These are phyloP conservation scores for Macrophomina tecta DNA, from an alignment of 2,329 filamentous ascomycete species.

Conservation along the genomic window DNA sequence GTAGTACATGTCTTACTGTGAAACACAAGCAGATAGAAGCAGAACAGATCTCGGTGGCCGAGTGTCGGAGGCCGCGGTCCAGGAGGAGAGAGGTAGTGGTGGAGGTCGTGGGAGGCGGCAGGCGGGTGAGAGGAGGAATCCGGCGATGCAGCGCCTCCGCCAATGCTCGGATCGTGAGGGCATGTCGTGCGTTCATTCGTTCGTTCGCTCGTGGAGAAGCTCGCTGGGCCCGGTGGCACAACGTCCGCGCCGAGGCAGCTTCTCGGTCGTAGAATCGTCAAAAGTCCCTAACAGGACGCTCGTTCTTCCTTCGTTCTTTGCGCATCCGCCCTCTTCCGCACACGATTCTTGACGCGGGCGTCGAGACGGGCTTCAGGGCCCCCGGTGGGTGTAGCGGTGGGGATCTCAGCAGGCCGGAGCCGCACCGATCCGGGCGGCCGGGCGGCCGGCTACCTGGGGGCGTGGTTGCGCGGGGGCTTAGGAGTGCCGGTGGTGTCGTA, in stretches of 20 bases:
- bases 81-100: neutral
- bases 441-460: slow-evolving; percentile 1
- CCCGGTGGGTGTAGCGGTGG: neutral
- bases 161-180: neutral
- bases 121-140: neutral
- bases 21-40: slow-evolving; percentile 3
- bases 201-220: slow-evolving; percentile 4
- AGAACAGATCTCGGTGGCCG: neutral
- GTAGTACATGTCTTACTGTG: slow-evolving; percentile 17
- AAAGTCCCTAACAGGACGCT: neutral
- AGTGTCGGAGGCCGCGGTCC: neutral
- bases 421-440: neutral
- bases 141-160: neutral
- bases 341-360: neutral
- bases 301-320: too few relatives aligned
- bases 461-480: slow-evolving; percentile 48
- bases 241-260: neutral
- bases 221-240: neutral
- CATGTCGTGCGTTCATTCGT: neutral
- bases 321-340: neutral
- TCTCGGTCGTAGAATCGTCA: slow-evolving; percentile 9
- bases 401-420: neutral
- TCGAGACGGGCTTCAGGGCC: neutral
- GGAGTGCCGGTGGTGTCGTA: slow-evolving; percentile 57
- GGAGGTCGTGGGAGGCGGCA: neutral